These are phyloP conservation scores for Yarrowia sp. DNA, from an alignment of 805 yeast species.

Conservation along the genomic window DNA sequence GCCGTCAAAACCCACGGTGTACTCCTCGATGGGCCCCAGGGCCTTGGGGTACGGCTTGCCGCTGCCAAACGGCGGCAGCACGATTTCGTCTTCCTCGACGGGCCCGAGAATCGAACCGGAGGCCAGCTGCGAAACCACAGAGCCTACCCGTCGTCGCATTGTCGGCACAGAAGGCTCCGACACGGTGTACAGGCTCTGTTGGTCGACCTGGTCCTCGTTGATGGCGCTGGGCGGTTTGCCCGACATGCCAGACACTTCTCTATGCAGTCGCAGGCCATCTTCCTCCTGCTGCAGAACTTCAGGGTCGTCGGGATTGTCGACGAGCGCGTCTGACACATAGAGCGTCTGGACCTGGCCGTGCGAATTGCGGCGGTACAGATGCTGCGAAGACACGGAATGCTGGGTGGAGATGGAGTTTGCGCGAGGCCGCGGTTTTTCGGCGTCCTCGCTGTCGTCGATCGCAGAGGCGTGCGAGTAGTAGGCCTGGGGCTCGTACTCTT, in stretches of 20 bases:
- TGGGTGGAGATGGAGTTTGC: not conserved
- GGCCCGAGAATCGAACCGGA: not conserved
- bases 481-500: slow-evolving; percentile 21
- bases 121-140: slow-evolving; percentile 3
- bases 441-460: not conserved
- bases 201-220: slow-evolving; percentile 4
- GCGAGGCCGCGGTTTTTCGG: not conserved
- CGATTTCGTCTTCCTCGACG: not conserved
- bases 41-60: slow-evolving; percentile 27
- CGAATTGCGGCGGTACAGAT: slow-evolving; percentile 12
- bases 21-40: slow-evolving; percentile 36
- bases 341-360: slow-evolving; percentile 18
- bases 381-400: slow-evolving; percentile 5
- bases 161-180: not conserved
- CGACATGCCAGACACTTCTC: slow-evolving; percentile 2
- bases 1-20: slow-evolving; percentile 72
- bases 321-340: slow-evolving; percentile 1
- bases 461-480: slow-evolving; percentile 8
- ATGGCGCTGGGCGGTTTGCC: not conserved
- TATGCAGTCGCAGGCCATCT: slow-evolving; percentile 2
- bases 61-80: slow-evolving; percentile 27
- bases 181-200: not conserved
- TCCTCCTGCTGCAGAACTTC: not conserved
- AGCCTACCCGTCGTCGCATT: not conserved
- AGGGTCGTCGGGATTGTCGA: not conserved